Evolutionary conservation across 208 protist genomes (phyloP).

Genomic region (Trypanosoma rangeli): DNA sequence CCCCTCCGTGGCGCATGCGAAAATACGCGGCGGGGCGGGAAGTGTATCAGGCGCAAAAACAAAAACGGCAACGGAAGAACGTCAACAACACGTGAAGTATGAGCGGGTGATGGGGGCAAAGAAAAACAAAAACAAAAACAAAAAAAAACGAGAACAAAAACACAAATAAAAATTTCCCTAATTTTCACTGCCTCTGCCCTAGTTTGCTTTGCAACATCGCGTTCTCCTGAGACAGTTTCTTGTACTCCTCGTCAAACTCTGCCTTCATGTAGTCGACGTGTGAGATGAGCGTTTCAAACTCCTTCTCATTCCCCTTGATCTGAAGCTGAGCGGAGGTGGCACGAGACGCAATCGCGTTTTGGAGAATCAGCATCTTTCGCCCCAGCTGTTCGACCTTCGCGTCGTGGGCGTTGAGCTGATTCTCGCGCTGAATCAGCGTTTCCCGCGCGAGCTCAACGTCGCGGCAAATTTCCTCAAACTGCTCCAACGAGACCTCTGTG

Average conservation of each 20-base stretch:
- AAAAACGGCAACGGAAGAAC: no score
- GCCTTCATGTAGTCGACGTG: conserved; percentile 47
- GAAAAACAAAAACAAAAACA: conserved; percentile 14
- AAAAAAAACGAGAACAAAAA: conserved; percentile 19
- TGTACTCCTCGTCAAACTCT: conserved; percentile 59
- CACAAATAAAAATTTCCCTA: conserved; percentile 13
- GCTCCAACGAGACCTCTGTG: conserved; percentile 57
- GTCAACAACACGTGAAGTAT: no score
- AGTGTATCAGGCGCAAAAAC: no score
- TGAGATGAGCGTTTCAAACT: conserved; percentile 47
- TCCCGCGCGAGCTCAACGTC: conserved; percentile 62
- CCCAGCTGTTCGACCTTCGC: conserved; percentile 75
- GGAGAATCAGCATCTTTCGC: conserved; percentile 64
- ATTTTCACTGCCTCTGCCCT: conserved; percentile 3
- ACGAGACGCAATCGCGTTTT: conserved; percentile 68
- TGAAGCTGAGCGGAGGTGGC: conserved; percentile 55
- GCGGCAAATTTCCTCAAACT: conserved; percentile 68
- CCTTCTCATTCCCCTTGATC: conserved; percentile 54
- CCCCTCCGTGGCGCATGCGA: conserved; percentile 1
- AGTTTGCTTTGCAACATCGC: conserved; percentile 35
- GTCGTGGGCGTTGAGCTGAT: conserved; percentile 71
- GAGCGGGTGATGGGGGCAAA: no score
- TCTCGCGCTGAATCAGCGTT: conserved; percentile 63
- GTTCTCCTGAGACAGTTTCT: conserved; percentile 55
- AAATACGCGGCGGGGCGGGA: no score